Evolutionary conservation across 345 rosid genomes (phyloP), one percentile per base, ranked within the genome.

Genomic region (Moricandia moricandioides): DNA sequence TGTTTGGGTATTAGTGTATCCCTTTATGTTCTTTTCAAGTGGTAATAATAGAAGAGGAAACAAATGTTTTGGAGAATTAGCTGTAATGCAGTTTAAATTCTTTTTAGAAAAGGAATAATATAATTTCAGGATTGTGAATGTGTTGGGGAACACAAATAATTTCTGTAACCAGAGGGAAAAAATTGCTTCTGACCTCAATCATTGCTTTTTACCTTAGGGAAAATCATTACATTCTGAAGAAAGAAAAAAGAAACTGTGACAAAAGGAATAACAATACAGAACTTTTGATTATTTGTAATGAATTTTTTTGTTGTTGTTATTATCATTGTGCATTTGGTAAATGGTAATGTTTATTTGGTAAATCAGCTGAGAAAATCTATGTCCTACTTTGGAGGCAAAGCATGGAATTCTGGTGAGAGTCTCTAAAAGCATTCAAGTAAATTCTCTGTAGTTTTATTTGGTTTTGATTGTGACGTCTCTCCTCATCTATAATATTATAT

Each of bases 381-480:
- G 76, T 77, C 76, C 80, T 77, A 70, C 26, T 70, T 58, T 69
- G 80, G 80, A 77, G 75, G 71, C 80, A 77, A 77, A 45, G 61
- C 80, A 70, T 77, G 75, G 59, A 77, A 57, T 64, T 77, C 76
- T 64, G 76, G 80, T 55, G 47, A 68, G 71, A 68, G 67, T 64
- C 66, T 64, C 75, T 70, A 43, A 77, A 70, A 70, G 74, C 74
- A 70, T 37, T 13, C 13, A 45, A 29, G 68, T 56, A 65, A 67
- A 70, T 70, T 70, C 71, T 62, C 51, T 62, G 55, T 16, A 49
- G 16, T 21, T 64, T 63, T 62, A 45, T 59, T 63, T 18, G 65
- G 63, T 62, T 40, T 77, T 24, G 80, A 77, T 64, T 7, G 65
- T 77, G 80, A 77, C 71, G 9, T 70, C 65, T 77, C 67, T 64